Evolutionary conservation across 2,329 filamentous ascomycete genomes (phyloP), one percentile per base, ranked within the genome.

Genomic region (Sporothrix pseudoabietina): DNA sequence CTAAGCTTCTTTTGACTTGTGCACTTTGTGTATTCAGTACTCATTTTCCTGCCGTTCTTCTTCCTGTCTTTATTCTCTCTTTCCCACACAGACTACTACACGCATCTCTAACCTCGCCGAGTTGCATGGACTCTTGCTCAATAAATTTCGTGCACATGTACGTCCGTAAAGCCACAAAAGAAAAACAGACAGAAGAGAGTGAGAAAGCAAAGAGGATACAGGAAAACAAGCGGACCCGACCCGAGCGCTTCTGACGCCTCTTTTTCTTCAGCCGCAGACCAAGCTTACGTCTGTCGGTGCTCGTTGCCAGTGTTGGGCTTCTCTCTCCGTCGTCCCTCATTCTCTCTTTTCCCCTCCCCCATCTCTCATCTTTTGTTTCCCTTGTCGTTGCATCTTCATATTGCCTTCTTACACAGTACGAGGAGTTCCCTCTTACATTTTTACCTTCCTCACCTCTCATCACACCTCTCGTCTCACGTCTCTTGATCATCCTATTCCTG

Each of bases 211-310:
- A 8, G 8, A 8, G 1, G 8, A 8, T 8, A 35, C 35, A 8
- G 8, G 22, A 26, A 22, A 55, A 26, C 39, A 26, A 44, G 10
- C 39, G 9, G 61, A 47, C 61, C 39, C 22, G n/a, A 30, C 39
- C 22, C 12, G 22, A 47, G 52, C 52, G 14, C 61, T 22, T 47
- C 39, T 16, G 22, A n/a, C 14, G 14, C 35, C 44, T 68, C 26
- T 8, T 39, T 10, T 52, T 68, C 26, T 35, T 68, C 65, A 68
- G 65, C 65, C 65, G 44, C 65, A 68, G 26, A 49, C 14, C 44
- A 47, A 47, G 61, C 61, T 66, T n/a, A 47, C 22, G n/a, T 30
- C 19, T 49, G 44, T 49, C 14, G 14, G 44, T 55, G 52, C 14
- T 55, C 52, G n/a, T 26, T 47, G 4, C 30, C 61, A 5, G 41